Evolutionary conservation across 352 stramenopile genomes (phyloP), one percentile per base, ranked within the genome.

Genomic region (Pythium brachiatum): DNA sequence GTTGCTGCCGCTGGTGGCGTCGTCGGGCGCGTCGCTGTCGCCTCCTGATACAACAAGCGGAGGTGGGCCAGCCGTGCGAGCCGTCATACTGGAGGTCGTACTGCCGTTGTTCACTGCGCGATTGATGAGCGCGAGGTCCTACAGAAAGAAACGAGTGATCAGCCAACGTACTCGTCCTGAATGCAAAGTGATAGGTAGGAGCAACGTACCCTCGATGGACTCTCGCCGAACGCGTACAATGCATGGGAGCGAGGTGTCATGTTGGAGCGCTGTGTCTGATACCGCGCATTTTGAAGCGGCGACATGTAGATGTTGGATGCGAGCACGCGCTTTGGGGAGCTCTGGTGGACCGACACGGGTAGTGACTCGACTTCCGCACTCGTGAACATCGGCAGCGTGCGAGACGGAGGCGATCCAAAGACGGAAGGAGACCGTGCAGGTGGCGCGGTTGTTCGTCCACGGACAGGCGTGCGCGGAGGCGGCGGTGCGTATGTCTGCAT

Each of bases 271-370:
- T 86, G 79, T 58, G 92, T 74, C 39, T 76, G 69, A 23, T 92
- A 70, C 18, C 83, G 77, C 11, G 84, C 75, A 59, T 93, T 88
- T 61, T 92, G 85, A 27, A 93, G 64, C 7, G 87, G 85, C 16
- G 85, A 92, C 79, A 95, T 91, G 68, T 92, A 95, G 18, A 95
- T 72, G 57, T 95, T 95, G 29, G 85, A 92, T 16, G 75, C 72
- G 29, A 79, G 69, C 57, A 95, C 79, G 21, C 87, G 87, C 63
- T 93, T 90, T 2, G 87, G 87, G 2, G 87, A 95, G 32, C 80
- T 78, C 62, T 92, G 82, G 34, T 89, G 75, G 38, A 92, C 79
- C 5, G 87, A 83, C 36, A 92, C 76, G 0, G 87, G 87, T 8
- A 94, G 73, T 18, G 81, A 81, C 75, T 93, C 79, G 31, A 93